Conservation (phyloP, 805 yeast genomes). For the Kazachstania taianensis region DNA sequence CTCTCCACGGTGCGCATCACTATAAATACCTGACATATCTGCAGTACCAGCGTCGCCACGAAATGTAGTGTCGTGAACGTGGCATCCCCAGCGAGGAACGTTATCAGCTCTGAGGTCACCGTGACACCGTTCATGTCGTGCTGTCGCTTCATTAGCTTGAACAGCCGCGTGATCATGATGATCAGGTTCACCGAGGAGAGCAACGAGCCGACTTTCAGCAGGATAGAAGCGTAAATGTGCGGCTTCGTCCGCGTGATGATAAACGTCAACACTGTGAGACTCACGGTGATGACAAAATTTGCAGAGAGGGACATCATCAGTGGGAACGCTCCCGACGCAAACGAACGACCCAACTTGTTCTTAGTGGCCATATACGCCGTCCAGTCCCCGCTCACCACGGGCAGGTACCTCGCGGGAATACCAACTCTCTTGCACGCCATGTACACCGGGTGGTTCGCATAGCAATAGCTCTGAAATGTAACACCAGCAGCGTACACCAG, state of each 20-base stretch:
- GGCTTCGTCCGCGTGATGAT: constrained; percentile 59
- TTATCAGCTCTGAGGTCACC: constrained; percentile 17
- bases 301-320: constrained; percentile 52
- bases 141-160: constrained; percentile 38
- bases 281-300: constrained; percentile 55
- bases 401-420: constrained; percentile 32
- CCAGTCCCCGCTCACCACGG: constrained; percentile 41
- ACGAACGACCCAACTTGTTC: constrained; percentile 34
- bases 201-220: constrained; percentile 34
- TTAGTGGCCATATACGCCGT: constrained; percentile 25
- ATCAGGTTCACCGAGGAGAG: constrained; percentile 48
- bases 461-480: constrained; percentile 29
- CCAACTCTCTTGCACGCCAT: constrained; percentile 28
- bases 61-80: constrained; percentile 49
- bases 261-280: constrained; percentile 51
- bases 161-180: constrained; percentile 38
- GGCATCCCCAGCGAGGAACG: constrained; percentile 33
- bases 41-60: constrained; percentile 45
- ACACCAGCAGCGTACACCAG: constrained; percentile 13
- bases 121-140: constrained; percentile 32
- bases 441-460: constrained; percentile 27
- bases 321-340: constrained; percentile 49
- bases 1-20: constrained; percentile 58
- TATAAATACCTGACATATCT: constrained; percentile 62
- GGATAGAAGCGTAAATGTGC: constrained; percentile 30